Conservation (phyloP, 2,329 filamentous ascomycete species). For the Zymoseptoria tritici region DNA sequence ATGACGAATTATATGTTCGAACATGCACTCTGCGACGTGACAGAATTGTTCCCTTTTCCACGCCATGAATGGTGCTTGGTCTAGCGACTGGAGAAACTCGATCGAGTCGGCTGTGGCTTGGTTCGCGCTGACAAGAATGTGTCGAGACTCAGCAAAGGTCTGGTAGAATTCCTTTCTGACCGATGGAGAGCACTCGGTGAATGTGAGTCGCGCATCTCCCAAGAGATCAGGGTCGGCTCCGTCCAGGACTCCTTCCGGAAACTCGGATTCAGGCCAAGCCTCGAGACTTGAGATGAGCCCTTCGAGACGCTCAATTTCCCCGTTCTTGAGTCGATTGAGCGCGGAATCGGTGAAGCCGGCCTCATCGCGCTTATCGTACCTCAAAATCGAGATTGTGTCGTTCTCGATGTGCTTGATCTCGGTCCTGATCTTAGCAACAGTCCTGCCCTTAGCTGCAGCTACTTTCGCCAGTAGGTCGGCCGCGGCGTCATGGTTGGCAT, state of each 20-base stretch:
- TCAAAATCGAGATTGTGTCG: background rate
- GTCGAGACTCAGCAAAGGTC: background rate
- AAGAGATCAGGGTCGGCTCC: background rate
- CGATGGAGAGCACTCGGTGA: background rate
- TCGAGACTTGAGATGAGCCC: background rate
- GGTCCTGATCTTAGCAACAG: background rate
- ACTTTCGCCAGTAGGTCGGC: background rate
- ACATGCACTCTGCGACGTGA: background rate
- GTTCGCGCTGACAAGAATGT: background rate
- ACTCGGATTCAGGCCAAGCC: background rate
- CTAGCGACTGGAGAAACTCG: background rate
- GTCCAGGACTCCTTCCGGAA: background rate
- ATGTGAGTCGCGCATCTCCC: background rate
- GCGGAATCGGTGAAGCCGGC: background rate
- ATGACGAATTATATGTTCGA: background rate
- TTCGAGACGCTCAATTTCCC: background rate
- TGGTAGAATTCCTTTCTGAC: background rate
- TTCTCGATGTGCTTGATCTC: background rate
- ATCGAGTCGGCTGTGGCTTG: background rate
- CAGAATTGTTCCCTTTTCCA: background rate
- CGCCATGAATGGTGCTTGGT: background rate
- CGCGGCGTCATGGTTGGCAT: background rate
- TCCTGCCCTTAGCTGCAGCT: background rate
- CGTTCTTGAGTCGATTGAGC: background rate
- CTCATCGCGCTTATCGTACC: background rate